Evolutionary conservation across 306 rosid genomes (phyloP), one percentile per base, ranked within the genome.

Genomic region (Morella rubra): DNA sequence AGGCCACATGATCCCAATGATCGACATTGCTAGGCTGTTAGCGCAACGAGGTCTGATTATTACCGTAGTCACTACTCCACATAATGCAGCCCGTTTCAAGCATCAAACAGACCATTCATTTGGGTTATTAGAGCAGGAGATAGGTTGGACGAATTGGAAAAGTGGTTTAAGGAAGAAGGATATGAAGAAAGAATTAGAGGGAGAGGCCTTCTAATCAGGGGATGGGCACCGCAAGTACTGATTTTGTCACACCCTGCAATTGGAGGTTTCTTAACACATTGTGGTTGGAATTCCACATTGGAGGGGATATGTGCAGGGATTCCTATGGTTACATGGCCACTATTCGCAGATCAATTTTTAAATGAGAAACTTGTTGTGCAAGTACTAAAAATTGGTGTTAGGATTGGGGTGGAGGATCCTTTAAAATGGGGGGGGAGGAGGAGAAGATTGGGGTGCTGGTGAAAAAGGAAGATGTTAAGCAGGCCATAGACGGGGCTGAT

Each of bases 181-280:
- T 87, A 77, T 10, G 88, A 87, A 69, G 90, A 86, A 47, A 90
- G 96, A 71, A 77, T 51, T 1, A 79, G 56, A 8, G 91, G 72
- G 45, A 84, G 84, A 77, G 82, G 93, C 6, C 75, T 90, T 18
- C 2, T 92, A 72, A 84, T 90, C 20, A 5, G 81, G 15, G 97
- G 92, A 5, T 90, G 97, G 97, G 96, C 96, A 14, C 96, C 96
- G 1, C 97, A 89, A 24, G 56, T 88, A 1, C 41, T 84, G 6
- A 87, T 92, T 45, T 11, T 92, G 19, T 87, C 92, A 16, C 96
- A 92, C 55, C 67, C 73, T 0, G 40, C 89, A 9, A 42, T 83
- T 13, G 86, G 86, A 14, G 89, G 79, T 4, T 91, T 91, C 56
- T 40, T 91, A 42, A 91, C 92, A 3, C 97, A 91, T 4, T 87